Evolutionary conservation across 176 grass and related monocot species (phyloP).

Genomic region (Tillandsia leiboldiana): DNA sequence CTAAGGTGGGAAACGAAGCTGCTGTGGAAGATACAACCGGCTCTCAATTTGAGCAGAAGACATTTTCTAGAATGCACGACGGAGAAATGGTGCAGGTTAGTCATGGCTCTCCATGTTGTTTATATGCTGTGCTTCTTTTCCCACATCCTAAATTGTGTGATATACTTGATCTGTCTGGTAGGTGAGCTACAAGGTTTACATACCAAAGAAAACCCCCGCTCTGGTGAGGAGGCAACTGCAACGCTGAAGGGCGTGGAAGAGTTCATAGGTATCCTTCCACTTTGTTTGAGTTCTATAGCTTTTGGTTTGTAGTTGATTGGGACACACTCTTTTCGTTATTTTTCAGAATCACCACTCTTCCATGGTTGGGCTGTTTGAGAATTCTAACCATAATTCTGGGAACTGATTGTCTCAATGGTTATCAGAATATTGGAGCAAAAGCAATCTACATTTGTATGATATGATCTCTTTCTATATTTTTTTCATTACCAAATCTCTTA

Average conservation of each 20-base stretch:
- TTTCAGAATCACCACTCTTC: neutral
- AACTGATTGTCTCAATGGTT: neutral
- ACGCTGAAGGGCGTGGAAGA: constrained; percentile 31
- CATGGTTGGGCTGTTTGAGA: neutral
- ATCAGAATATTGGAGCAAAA: too few species aligned
- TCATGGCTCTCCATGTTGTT: constrained; percentile 5
- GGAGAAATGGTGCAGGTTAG: constrained; percentile 76
- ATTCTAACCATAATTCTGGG: neutral
- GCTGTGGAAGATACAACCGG: constrained; percentile 11
- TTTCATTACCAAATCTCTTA: too few species aligned
- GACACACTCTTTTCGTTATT: neutral
- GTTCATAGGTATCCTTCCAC: neutral
- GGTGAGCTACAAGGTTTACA: constrained; percentile 98
- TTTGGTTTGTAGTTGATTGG: neutral
- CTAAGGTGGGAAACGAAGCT: neutral
- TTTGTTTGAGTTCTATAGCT: neutral
- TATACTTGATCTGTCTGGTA: constrained; percentile 29
- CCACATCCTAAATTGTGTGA: constrained; percentile 5
- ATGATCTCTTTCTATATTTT: too few species aligned
- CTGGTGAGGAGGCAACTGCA: constrained; percentile 73
- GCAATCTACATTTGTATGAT: too few species aligned
- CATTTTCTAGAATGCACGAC: constrained; percentile 87
- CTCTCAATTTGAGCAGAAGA: constrained; percentile 76
- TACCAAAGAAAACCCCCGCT: constrained; percentile 57
- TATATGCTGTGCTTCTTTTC: neutral